phyloP scores from a whole-genome alignment of 225 moss, liverwort and hornwort species.

The Polytrichum formosum region DNA sequence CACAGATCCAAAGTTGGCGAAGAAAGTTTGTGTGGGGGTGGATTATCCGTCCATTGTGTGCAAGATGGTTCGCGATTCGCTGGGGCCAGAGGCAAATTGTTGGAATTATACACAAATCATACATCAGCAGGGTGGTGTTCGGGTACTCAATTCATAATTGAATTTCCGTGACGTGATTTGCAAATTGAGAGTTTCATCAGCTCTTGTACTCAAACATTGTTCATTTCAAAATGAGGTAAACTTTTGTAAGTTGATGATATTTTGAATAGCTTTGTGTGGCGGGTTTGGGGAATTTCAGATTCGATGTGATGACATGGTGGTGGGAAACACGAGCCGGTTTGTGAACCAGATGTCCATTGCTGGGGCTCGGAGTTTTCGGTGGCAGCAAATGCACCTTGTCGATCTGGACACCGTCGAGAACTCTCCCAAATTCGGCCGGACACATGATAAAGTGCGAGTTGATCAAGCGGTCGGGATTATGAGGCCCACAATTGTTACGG shows the following conservation, averaged over 20 bases:
- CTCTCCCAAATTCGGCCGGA: slow-evolving; percentile 3
- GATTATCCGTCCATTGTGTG: neutral
- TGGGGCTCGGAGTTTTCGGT: slow-evolving; percentile 9
- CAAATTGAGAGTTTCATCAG: neutral
- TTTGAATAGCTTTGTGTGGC: neutral
- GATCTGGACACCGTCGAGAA: slow-evolving; percentile 24
- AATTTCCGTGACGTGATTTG: neutral
- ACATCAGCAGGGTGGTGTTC: too few species aligned
- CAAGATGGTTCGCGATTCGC: neutral
- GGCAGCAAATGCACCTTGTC: slow-evolving; percentile 26
- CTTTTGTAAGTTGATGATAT: neutral
- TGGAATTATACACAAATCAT: neutral
- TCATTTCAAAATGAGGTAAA: neutral
- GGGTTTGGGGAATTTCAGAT: slow-evolving; percentile 11
- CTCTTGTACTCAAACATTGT: neutral
- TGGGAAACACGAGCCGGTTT: slow-evolving; percentile 17
- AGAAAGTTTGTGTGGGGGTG: too few species aligned
- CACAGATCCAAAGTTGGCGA: too few species aligned
- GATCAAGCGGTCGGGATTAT: neutral
- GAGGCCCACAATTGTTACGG: slow-evolving; percentile 41
- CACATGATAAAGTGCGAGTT: neutral
- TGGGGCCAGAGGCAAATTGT: neutral
- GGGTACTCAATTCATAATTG: neutral
- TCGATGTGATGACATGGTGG: slow-evolving; percentile 22
- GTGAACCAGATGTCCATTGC: neutral